Evolutionary conservation across 768 basidiomycete species (phyloP).

Genomic region (Tulasnella sp.): DNA sequence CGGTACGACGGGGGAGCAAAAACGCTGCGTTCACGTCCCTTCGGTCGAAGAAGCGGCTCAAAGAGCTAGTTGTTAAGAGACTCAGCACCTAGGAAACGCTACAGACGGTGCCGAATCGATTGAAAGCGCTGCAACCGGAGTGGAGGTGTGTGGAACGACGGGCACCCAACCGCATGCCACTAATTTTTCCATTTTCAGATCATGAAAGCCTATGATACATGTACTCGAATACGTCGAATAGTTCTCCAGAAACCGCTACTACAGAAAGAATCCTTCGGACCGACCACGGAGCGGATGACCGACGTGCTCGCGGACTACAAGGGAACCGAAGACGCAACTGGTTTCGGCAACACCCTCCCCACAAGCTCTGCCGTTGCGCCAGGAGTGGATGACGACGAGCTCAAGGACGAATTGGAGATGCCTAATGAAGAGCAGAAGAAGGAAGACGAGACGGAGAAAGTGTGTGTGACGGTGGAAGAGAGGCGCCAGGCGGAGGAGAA

Average conservation of each 20-base stretch:
- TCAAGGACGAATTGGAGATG: too few species aligned
- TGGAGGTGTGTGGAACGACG: constrained; percentile 57
- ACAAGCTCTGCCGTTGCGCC: too few species aligned
- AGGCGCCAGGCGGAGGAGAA: not conserved
- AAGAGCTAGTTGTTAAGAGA: constrained; percentile 72
- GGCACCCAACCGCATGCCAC: not conserved
- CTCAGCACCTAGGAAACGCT: constrained; percentile 69
- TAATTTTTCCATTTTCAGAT: too few species aligned
- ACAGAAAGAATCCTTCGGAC: constrained; percentile 71
- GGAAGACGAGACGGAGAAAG: constrained; percentile 8
- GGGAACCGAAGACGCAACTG: too few species aligned
- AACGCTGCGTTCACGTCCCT: constrained; percentile 55
- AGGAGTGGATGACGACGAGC: too few species aligned
- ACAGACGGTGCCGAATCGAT: constrained; percentile 72
- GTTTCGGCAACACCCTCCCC: too few species aligned
- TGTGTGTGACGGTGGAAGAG: not conserved
- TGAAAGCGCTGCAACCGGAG: constrained; percentile 81
- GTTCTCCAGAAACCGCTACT: too few species aligned
- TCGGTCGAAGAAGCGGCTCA: constrained; percentile 72
- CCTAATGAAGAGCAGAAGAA: constrained; percentile 29
- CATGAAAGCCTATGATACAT: constrained; percentile 79
- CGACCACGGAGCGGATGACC: constrained; percentile 82
- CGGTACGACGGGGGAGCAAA: constrained; percentile 68
- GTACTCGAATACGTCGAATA: constrained; percentile 67
- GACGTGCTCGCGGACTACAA: constrained; percentile 76